Evolutionary conservation across 108 stramenopile genomes (phyloP), one percentile per base, ranked within the genome.

Genomic region (Nannochloropsis oceanica): DNA sequence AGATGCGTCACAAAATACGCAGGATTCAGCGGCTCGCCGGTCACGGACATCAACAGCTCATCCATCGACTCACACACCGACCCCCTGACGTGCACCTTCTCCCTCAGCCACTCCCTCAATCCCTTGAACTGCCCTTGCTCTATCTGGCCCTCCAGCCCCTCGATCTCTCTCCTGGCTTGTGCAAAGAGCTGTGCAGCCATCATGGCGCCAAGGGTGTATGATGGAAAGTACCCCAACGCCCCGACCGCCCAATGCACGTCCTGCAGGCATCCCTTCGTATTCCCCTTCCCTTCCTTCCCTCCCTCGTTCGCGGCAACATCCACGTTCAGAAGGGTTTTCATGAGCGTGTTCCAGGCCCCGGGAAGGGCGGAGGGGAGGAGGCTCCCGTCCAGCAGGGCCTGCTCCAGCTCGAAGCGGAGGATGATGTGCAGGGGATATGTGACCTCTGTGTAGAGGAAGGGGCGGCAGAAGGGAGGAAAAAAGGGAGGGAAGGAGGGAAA

Each of bases 141-240:
- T 1, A n/a, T 2, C 59, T 73, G 34, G 34, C 34, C 34, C 5
- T 34, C 34, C 34, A 34, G 5, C 5, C 34, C 34, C 1, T 34
- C 34, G 5, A 34, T 34, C 34, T 34, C 34, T 34, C 5, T 73
- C 73, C n/a, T 20, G 5, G 73, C 73, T 7, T 20, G 22, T 2
- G 73, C 73, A 7, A 5, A 89, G 79, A 94, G 81, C 89, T 96
- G 96, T 2, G 94, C 94, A 1, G 95, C 95, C 86, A 93, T 90
- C 50, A 93, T 92, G 13, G 95, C 84, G 25, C 96, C 95, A 20
- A 96, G 83, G 79, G 94, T 86, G 85, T 96, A 96, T 12, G 94
- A 94, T 27, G 96, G 96, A 84, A 96, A 96, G 87, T 96, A 96
- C n/a, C 96, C 96, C 84, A 94, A 92, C 24, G 94, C 94, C 44